phyloP scores from a whole-genome alignment of 208 protist genomes.

The Phytomonas sp. region DNA sequence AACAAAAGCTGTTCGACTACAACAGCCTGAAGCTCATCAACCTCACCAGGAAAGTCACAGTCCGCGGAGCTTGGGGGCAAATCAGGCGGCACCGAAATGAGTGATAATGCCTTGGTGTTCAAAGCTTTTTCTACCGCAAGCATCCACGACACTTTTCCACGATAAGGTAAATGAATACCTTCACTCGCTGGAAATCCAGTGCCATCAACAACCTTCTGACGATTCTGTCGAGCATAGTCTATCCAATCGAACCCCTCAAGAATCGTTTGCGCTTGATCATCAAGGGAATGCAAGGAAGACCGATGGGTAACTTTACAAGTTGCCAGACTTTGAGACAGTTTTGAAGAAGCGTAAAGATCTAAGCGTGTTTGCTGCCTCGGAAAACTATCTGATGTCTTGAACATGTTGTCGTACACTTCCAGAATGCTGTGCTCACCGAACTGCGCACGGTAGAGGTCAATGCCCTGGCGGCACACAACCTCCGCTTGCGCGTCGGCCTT shows the following conservation, averaged over 20 bases:
- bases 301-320: not conserved
- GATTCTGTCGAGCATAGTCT: not conserved
- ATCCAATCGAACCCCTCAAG: not conserved
- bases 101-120: slow-evolving; percentile 36
- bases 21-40: slow-evolving; percentile 66
- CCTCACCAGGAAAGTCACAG: slow-evolving; percentile 64
- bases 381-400: not conserved
- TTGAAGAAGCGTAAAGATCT: not conserved
- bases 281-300: not conserved
- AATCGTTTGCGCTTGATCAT: not conserved
- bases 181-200: slow-evolving; percentile 15
- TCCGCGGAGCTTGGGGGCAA: slow-evolving; percentile 48
- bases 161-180: slow-evolving; percentile 4
- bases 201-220: not conserved
- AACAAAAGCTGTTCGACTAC: slow-evolving; percentile 83
- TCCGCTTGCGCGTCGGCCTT: slow-evolving; percentile 51
- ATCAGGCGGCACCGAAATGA: slow-evolving; percentile 47
- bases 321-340: not conserved
- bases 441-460: slow-evolving; percentile 60
- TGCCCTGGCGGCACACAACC: slow-evolving; percentile 72
- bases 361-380: not conserved
- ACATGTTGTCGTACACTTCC: not conserved
- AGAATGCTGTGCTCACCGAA: slow-evolving; percentile 21
- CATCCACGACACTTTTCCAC: not conserved
- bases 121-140: slow-evolving; percentile 59